phyloP scores from a whole-genome alignment of 2,329 filamentous ascomycete genomes.

The Gnomoniopsis sp. region DNA sequence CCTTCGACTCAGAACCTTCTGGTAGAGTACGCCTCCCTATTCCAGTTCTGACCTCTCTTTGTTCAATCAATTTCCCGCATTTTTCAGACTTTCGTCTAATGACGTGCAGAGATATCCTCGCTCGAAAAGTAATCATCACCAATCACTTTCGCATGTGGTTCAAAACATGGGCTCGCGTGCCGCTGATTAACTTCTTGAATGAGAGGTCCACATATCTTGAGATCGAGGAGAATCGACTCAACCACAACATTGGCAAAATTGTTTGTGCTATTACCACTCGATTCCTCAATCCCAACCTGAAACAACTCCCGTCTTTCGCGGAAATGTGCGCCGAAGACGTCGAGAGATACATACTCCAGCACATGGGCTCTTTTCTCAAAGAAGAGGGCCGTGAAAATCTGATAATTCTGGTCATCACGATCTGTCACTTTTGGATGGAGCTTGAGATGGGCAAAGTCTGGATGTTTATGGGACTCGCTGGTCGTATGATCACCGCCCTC shows the following conservation, averaged over 20 bases:
- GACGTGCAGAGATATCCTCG: conserved; percentile 27
- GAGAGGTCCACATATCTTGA: conserved; percentile 31
- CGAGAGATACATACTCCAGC: conserved; percentile 37
- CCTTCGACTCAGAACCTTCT: not conserved
- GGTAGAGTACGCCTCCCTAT: conserved; percentile 5
- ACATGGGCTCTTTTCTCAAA: conserved; percentile 35
- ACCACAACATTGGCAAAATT: conserved; percentile 33
- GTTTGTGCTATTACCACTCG: conserved; percentile 36
- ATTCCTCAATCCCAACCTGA: conserved; percentile 31
- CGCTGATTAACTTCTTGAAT: conserved; percentile 37
- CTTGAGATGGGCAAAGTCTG: conserved; percentile 37
- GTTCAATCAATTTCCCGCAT: not conserved
- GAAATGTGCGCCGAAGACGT: conserved; percentile 35
- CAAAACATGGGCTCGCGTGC: conserved; percentile 34
- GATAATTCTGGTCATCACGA: conserved; percentile 33
- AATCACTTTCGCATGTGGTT: conserved; percentile 38
- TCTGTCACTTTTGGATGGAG: conserved; percentile 34
- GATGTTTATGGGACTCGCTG: conserved; percentile 35
- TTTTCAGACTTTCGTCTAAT: not conserved
- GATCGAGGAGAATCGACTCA: conserved; percentile 33
- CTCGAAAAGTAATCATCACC: conserved; percentile 32
- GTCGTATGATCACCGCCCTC: conserved; percentile 34
- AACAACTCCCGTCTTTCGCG: conserved; percentile 31
- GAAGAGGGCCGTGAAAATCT: conserved; percentile 20
- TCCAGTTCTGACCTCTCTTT: not conserved